Evolutionary conservation across 495 filamentous ascomycete genomes (phyloP), one percentile per base, ranked within the genome.

Genomic region (Podospora conica): DNA sequence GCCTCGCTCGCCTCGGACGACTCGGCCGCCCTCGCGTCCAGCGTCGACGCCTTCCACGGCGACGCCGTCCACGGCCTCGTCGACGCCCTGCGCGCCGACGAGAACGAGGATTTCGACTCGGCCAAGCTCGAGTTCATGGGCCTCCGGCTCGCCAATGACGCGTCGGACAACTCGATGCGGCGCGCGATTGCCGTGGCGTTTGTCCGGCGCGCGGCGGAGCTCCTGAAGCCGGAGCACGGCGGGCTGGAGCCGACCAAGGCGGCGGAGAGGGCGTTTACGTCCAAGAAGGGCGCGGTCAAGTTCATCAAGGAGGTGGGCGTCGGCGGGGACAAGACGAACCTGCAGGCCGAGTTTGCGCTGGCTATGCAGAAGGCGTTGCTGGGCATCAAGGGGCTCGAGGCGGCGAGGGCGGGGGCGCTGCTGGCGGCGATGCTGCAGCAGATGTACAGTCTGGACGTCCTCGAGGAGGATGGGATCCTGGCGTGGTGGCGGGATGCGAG

Each of bases 61-160:
- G 95, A 98, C 64, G 95, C 96, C 11, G 87, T 91, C 2, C 81
- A 85, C 70, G 95, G 91, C 67, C 84, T 98, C 27, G 84, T 93
- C 56, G 92, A 96, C 70, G 88, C 92, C 54, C 81, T 99, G 48
- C 79, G 80, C 53, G 78, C 74, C 3, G 73, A 71, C 21, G 76
- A 74, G 29, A 86, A 86, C 63, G 87, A 89, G 60, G 86, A 91
- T 53, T 86, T 91, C n/a, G 91, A 95, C 72, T 89, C 90, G 11
- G 92, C 95, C 9, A 89, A 91, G 69, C 82, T 98, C 11, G 95
- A 99, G 74, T 88, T 99, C 54, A 95, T 90, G 78, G 89, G 90
- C 69, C 83, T 97, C 40, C 87, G 93, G 7, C 90, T 99, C 78
- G 89, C 87, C 23, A 90, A 88, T 67, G 92, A 99, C 73, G 96